Conservation (phyloP, 768 basidiomycete genomes). For the Hypholoma sublateritium region DNA sequence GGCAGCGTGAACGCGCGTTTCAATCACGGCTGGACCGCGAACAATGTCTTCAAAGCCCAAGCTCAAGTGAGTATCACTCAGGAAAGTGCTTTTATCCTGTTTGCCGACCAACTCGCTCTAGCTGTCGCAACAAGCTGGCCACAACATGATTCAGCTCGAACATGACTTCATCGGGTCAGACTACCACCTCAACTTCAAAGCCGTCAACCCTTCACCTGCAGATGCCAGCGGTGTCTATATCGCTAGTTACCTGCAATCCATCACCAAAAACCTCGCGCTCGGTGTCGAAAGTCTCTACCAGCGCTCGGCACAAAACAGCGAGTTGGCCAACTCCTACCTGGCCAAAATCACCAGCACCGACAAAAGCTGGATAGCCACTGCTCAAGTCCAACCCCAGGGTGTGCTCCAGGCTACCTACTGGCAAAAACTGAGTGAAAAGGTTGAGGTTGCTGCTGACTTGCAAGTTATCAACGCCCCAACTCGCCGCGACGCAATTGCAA, state of each 20-base stretch:
- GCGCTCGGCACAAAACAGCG: slow-evolving; percentile 70
- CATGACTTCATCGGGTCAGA: slow-evolving; percentile 92
- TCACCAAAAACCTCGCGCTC: slow-evolving; percentile 86
- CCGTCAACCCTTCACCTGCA: slow-evolving; percentile 86
- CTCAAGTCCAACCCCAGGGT: slow-evolving; percentile 80
- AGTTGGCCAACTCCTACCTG: slow-evolving; percentile 73
- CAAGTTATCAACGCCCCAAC: slow-evolving; percentile 76
- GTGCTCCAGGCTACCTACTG: slow-evolving; percentile 92
- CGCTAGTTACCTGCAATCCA: slow-evolving; percentile 88
- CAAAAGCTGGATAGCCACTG: slow-evolving; percentile 91
- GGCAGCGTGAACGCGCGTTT: slow-evolving; percentile 86
- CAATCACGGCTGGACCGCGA: slow-evolving; percentile 85
- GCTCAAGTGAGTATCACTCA: slow-evolving; percentile 66
- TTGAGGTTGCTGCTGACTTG: slow-evolving; percentile 96
- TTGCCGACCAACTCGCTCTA: slow-evolving; percentile 31
- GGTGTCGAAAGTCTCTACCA: slow-evolving; percentile 87
- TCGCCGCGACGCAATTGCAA: slow-evolving; percentile 89
- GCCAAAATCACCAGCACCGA: slow-evolving; percentile 73
- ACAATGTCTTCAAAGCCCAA: slow-evolving; percentile 81
- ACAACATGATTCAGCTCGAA: slow-evolving; percentile 91
- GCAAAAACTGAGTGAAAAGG: slow-evolving; percentile 93
- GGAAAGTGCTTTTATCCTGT: background rate
- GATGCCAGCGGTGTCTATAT: slow-evolving; percentile 92
- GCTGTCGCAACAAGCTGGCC: slow-evolving; percentile 75
- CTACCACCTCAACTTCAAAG: slow-evolving; percentile 82